These are phyloP conservation scores for Capsella rubella DNA, from an alignment of 441 rosid species.

Conservation along the genomic window DNA sequence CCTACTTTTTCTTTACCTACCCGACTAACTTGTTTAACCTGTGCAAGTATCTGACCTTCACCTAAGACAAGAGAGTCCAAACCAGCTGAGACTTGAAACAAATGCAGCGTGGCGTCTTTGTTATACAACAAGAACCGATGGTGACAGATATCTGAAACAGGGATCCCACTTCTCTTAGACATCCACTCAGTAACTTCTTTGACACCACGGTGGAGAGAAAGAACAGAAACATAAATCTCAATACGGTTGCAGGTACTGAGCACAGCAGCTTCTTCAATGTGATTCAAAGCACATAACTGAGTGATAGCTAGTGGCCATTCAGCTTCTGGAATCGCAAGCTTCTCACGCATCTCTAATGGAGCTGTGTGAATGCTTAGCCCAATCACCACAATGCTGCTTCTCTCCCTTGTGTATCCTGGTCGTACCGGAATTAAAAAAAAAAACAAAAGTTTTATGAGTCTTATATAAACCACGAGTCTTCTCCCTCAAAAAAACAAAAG, in stretches of 20 bases:
- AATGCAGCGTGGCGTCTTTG: background rate
- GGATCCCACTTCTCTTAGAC: background rate
- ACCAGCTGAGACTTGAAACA: background rate
- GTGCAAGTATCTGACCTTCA: background rate
- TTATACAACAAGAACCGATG: background rate
- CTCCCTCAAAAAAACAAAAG: no score
- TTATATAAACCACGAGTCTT: no score
- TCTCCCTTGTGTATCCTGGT: background rate
- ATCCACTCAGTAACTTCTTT: background rate
- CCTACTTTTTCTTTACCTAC: background rate
- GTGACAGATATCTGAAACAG: background rate
- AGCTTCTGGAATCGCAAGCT: background rate
- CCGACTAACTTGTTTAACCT: background rate
- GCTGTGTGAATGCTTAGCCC: background rate
- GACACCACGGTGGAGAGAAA: background rate
- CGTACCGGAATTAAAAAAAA: background rate
- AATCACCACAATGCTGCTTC: slow-evolving; percentile 1
- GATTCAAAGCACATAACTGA: background rate
- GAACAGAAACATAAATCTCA: background rate
- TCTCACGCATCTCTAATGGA: background rate
- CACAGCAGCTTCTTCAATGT: background rate
- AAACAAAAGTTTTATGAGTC: background rate
- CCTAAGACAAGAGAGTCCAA: background rate
- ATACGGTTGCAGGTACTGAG: background rate
- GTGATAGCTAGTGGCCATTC: background rate